phyloP scores from a whole-genome alignment of 2,329 filamentous ascomycete genomes.

The Colletotrichum coccodes region DNA sequence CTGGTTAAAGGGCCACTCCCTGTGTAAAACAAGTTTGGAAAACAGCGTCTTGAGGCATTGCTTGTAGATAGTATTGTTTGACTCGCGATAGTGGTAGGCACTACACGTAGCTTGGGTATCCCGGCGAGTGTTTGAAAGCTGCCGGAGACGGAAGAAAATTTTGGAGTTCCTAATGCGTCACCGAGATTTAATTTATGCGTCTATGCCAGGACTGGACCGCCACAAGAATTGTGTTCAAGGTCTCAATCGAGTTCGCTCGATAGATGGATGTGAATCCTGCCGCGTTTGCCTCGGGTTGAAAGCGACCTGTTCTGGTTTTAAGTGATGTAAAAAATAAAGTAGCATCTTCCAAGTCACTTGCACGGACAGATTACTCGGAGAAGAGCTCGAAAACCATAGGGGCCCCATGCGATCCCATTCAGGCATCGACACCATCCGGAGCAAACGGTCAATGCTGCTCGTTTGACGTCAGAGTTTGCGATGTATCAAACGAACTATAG shows the following conservation, averaged over 20 bases:
- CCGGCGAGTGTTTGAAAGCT: not conserved
- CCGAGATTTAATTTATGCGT: not conserved
- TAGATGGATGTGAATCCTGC: not conserved
- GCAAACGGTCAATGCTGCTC: not conserved
- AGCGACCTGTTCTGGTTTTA: too few species aligned
- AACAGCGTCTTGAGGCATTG: not conserved
- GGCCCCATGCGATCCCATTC: too few species aligned
- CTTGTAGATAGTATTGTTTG: not conserved
- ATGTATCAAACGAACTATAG: not conserved
- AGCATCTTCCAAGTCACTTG: not conserved
- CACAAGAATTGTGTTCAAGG: not conserved
- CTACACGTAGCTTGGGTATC: not conserved
- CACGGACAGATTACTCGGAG: too few species aligned
- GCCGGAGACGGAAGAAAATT: not conserved
- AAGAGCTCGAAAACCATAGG: not conserved
- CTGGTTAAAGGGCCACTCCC: too few species aligned
- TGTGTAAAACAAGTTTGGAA: not conserved
- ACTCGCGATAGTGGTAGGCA: not conserved
- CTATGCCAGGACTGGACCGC: not conserved
- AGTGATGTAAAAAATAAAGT: not conserved
- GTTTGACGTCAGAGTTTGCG: not conserved
- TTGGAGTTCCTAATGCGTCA: not conserved
- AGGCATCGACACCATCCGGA: not conserved
- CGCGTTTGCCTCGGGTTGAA: not conserved
- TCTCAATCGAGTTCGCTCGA: too few species aligned